These are phyloP conservation scores for Puccinellia tenuiflora DNA, from an alignment of 176 grass and related monocot genomes.

Conservation along the genomic window DNA sequence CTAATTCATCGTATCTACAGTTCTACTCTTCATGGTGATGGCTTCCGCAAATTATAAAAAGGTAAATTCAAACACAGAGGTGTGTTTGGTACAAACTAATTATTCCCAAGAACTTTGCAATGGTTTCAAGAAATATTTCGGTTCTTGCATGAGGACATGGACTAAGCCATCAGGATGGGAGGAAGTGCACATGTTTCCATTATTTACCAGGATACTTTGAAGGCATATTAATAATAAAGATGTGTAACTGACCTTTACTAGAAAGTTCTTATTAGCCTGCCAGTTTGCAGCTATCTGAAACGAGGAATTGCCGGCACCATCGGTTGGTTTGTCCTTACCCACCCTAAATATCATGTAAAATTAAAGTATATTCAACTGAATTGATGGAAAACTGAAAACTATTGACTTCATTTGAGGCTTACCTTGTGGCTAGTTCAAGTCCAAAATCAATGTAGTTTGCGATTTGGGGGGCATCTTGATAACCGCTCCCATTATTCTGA, in stretches of 20 bases:
- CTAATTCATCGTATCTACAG: background rate
- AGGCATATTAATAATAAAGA: conserved; percentile 11
- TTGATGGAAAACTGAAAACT: background rate
- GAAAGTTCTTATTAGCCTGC: conserved; percentile 97
- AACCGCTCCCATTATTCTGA: no score
- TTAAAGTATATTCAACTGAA: conserved; percentile 14
- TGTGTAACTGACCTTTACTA: conserved; percentile 59
- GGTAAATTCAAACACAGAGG: background rate
- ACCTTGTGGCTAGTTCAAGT: conserved; percentile 75
- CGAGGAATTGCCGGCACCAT: conserved; percentile 35
- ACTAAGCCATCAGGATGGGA: background rate
- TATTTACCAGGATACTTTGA: background rate
- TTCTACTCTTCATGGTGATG: background rate
- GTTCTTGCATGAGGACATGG: background rate
- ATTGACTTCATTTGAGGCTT: conserved; percentile 15
- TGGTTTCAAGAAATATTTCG: background rate
- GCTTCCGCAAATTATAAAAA: background rate
- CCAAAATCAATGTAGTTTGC: conserved; percentile 96
- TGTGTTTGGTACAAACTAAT: background rate
- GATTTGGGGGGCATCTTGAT: conserved; percentile 65
- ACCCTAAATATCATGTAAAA: conserved; percentile 44
- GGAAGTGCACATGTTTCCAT: background rate
- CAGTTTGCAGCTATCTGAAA: conserved; percentile 89
- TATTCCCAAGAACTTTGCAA: background rate
- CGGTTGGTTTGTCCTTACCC: conserved; percentile 45